phyloP scores from a whole-genome alignment of 441 rosid species.

The Breynia disticha region DNA sequence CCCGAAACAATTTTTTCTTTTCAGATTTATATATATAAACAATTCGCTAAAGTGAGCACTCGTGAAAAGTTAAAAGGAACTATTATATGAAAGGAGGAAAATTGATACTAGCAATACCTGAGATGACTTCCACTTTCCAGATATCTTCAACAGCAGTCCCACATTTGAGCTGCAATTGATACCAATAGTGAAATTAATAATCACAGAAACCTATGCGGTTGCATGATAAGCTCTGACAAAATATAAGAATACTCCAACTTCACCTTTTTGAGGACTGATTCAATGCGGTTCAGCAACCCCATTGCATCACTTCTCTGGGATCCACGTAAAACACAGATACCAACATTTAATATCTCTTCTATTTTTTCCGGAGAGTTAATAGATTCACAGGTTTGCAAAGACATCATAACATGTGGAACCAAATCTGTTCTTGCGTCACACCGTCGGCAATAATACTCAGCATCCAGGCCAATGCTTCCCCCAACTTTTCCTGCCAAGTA shows the following conservation, averaged over 20 bases:
- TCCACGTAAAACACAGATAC: conserved; percentile 51
- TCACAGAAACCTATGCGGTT: neutral
- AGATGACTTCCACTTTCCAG: neutral
- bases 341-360: conserved; percentile 47
- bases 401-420: conserved; percentile 49
- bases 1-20: no score
- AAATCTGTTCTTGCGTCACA: conserved; percentile 71
- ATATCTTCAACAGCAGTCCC: conserved; percentile 46
- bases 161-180: conserved; percentile 48
- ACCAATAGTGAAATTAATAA: conserved; percentile 13
- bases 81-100: neutral
- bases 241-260: no score
- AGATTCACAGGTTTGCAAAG: conserved; percentile 47
- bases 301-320: conserved; percentile 41
- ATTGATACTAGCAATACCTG: neutral
- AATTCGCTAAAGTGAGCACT: neutral
- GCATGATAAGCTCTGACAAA: conserved; percentile 3
- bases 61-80: neutral
- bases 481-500: conserved; percentile 90
- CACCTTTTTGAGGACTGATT: conserved; percentile 55
- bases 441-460: conserved; percentile 71
- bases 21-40: no score
- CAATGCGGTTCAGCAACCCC: conserved; percentile 39
- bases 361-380: conserved; percentile 42
- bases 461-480: conserved; percentile 82